Conservation (phyloP, 1,284 basidiomycete genomes). For the Boletellus deceptivus region DNA sequence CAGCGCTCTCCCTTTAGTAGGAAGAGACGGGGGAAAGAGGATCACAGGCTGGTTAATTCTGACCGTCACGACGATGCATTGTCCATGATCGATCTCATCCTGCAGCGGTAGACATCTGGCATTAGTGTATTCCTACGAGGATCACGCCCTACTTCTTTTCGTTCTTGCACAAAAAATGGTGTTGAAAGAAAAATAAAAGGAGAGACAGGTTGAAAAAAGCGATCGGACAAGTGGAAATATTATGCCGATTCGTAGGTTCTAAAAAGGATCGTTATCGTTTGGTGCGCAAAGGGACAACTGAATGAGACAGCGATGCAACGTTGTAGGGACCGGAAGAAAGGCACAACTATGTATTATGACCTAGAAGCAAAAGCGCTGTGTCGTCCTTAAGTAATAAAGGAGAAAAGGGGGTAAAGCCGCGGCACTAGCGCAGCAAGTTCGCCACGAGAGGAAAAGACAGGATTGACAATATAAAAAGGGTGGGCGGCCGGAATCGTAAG, state of each 20-base stretch:
- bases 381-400: slow-evolving; percentile 25
- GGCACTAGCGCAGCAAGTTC: slow-evolving; percentile 27
- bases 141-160: slow-evolving; percentile 5
- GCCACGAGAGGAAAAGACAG: slow-evolving; percentile 7
- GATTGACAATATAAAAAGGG: slow-evolving; percentile 11
- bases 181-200: not conserved
- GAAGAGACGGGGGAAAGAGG: too few relatives aligned
- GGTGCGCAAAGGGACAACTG: slow-evolving; percentile 19
- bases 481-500: slow-evolving; percentile 19
- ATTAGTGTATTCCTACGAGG: slow-evolving; percentile 15
- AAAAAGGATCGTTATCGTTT: slow-evolving; percentile 26
- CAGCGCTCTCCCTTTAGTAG: too few relatives aligned
- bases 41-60: too few relatives aligned
- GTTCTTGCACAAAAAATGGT: slow-evolving; percentile 5
- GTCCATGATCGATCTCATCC: too few relatives aligned
- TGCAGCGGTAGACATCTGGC: not conserved
- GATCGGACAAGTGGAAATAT: slow-evolving; percentile 21
- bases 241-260: slow-evolving; percentile 23
- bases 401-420: slow-evolving; percentile 9
- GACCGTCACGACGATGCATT: too few relatives aligned
- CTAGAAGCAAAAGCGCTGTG: slow-evolving; percentile 19
- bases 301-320: slow-evolving; percentile 33
- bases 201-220: slow-evolving; percentile 2
- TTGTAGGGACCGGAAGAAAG: slow-evolving; percentile 27
- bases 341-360: slow-evolving; percentile 31